Conservation (phyloP, 2,329 filamentous ascomycete species). For the Dactylellina haptotyla region DNA sequence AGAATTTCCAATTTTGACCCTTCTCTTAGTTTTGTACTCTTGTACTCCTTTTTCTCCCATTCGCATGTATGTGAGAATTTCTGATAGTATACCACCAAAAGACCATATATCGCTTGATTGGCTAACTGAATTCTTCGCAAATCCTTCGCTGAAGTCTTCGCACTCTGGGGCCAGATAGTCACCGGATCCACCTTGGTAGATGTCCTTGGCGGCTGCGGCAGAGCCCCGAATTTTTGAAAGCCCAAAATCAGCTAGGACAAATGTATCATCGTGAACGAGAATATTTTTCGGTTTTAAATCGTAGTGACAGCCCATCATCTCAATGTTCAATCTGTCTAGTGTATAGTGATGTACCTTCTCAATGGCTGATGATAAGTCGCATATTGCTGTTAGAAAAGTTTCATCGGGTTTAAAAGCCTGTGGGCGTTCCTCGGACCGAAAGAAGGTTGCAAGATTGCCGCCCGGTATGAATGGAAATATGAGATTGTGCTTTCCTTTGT, state of each 20-base stretch:
- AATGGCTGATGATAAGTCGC: constrained; percentile 57
- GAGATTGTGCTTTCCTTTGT: constrained; percentile 34
- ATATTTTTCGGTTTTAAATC: constrained; percentile 59
- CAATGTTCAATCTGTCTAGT: constrained; percentile 50
- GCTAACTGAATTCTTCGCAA: constrained; percentile 39
- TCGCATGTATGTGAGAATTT: constrained; percentile 55
- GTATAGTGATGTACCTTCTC: constrained; percentile 55
- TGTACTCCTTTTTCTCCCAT: constrained; percentile 8
- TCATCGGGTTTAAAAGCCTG: constrained; percentile 6
- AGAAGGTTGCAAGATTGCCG: constrained; percentile 38
- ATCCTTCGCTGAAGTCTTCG: constrained; percentile 7
- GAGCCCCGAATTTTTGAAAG: constrained; percentile 53
- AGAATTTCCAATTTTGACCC: constrained; percentile 15
- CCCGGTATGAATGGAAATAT: constrained; percentile 49
- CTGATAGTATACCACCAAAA: constrained; percentile 58
- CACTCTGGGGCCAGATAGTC: constrained; percentile 58
- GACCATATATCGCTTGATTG: constrained; percentile 58
- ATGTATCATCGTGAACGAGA: constrained; percentile 55
- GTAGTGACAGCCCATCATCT: constrained; percentile 59
- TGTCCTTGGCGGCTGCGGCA: constrained; percentile 45
- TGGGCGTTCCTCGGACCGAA: neutral
- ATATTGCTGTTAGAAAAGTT: constrained; percentile 46
- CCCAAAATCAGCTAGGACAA: constrained; percentile 59
- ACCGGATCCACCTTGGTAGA: constrained; percentile 33
- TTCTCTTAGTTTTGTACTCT: constrained; percentile 1